These are phyloP conservation scores for Epichloe festucae DNA, from an alignment of 2,329 filamentous ascomycete genomes.

Conservation along the genomic window DNA sequence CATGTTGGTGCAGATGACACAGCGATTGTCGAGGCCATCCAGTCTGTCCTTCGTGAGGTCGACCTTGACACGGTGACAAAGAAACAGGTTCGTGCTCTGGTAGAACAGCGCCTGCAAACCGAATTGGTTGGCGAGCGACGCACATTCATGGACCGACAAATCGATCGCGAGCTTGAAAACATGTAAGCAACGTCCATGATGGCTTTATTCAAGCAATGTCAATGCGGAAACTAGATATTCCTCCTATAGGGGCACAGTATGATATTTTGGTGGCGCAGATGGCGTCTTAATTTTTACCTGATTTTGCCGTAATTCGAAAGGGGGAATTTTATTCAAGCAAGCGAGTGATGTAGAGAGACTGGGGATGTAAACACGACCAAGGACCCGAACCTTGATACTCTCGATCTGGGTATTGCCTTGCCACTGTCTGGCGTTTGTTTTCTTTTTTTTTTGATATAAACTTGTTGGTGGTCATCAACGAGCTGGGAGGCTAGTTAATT, in stretches of 20 bases:
- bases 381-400: neutral
- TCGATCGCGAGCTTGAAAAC: constrained; percentile 84
- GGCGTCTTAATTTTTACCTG: neutral
- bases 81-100: constrained; percentile 85
- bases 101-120: constrained; percentile 86
- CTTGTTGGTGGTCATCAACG: neutral
- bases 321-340: neutral
- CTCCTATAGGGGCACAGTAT: neutral
- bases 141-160: constrained; percentile 82
- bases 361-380: neutral
- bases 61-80: constrained; percentile 96
- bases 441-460: neutral
- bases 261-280: neutral
- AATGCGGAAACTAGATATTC: neutral
- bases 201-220: neutral
- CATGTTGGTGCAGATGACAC: constrained; percentile 60
- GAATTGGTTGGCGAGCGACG: constrained; percentile 77
- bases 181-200: constrained; percentile 48
- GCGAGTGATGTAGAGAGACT: neutral
- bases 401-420: neutral
- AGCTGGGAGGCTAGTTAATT: neutral
- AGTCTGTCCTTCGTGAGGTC: constrained; percentile 69
- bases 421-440: neutral
- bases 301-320: neutral
- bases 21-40: constrained; percentile 73